Percentiles rank a stretch among this genome's conserved stretches.
Evolutionary conservation across 1,139 yeast genomes (phyloP).

Genomic region (Pichia sp.): DNA sequence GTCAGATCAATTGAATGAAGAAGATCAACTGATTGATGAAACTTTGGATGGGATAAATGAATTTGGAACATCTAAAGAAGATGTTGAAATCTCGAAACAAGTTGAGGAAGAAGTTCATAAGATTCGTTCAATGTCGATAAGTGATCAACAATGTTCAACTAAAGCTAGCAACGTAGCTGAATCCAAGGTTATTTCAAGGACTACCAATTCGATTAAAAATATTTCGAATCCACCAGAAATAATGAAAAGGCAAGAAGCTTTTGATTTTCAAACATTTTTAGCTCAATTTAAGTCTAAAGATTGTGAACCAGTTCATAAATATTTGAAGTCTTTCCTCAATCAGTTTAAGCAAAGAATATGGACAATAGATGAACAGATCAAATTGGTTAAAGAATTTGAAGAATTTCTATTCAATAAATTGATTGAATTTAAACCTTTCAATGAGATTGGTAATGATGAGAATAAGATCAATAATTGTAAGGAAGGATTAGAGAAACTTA

Average conservation of each 20-base stretch:
- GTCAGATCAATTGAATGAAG: neutral
- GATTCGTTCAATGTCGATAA: conserved; percentile 1
- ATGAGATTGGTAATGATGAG: conserved; percentile 45
- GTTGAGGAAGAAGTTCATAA: conserved; percentile 6
- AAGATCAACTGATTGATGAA: conserved; percentile 4
- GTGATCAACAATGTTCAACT: neutral
- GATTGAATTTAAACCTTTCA: conserved; percentile 64
- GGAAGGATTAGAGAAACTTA: conserved; percentile 87
- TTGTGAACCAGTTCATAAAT: conserved; percentile 87
- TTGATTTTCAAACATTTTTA: conserved; percentile 79
- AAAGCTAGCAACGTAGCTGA: too few species aligned
- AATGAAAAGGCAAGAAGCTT: conserved; percentile 31
- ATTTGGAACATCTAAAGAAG: neutral
- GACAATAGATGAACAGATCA: conserved; percentile 70
- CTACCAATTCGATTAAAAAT: conserved; percentile 11
- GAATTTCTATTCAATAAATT: conserved; percentile 63
- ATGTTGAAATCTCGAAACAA: conserved; percentile 2
- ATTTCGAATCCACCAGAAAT: conserved; percentile 25
- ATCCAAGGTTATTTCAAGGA: neutral
- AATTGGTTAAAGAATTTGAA: conserved; percentile 68
- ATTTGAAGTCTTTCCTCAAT: conserved; percentile 68
- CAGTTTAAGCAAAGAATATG: conserved; percentile 71
- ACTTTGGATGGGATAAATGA: neutral
- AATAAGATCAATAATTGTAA: conserved; percentile 63
- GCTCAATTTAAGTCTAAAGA: conserved; percentile 60